These are phyloP conservation scores for Auriscalpium vulgare DNA, from an alignment of 768 basidiomycete genomes.

Conservation along the genomic window DNA sequence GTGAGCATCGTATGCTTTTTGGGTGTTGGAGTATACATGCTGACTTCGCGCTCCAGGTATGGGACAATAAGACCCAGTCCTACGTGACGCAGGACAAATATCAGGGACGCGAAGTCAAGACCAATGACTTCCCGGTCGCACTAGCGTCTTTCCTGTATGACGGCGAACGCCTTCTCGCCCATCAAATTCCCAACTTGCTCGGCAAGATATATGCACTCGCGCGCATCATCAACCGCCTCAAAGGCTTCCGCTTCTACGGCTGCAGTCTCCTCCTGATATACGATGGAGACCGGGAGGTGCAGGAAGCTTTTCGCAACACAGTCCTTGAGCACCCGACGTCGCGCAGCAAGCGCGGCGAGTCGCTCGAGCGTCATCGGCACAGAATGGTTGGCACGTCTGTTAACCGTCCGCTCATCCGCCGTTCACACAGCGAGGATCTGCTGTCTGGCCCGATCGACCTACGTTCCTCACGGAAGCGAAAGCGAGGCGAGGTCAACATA, in stretches of 20 bases:
- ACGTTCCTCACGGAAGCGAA: constrained; percentile 56
- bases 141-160: constrained; percentile 80
- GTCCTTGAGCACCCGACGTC: constrained; percentile 57
- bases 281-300: constrained; percentile 87
- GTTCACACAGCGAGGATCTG: constrained; percentile 76
- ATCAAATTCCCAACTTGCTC: constrained; percentile 88
- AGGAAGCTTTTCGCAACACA: constrained; percentile 61
- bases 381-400: constrained; percentile 2
- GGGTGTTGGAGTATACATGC: constrained; percentile 4
- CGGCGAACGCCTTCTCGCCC: constrained; percentile 73
- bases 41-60: constrained; percentile 53
- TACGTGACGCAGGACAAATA: constrained; percentile 97
- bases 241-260: constrained; percentile 97
- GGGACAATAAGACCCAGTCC: constrained; percentile 77
- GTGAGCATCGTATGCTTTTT: constrained; percentile 38
- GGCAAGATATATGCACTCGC: constrained; percentile 93
- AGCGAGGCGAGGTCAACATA: constrained; percentile 88
- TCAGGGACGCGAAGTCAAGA: constrained; percentile 81
- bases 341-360: constrained; percentile 70
- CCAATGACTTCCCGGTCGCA: constrained; percentile 77
- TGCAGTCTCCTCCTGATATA: constrained; percentile 96
- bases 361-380: constrained; percentile 47
- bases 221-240: constrained; percentile 78
- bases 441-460: constrained; percentile 59
- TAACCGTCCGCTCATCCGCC: constrained; percentile 36